Conservation (phyloP, 192 early-diverging fungal species). For the Mortierella claussenii region DNA sequence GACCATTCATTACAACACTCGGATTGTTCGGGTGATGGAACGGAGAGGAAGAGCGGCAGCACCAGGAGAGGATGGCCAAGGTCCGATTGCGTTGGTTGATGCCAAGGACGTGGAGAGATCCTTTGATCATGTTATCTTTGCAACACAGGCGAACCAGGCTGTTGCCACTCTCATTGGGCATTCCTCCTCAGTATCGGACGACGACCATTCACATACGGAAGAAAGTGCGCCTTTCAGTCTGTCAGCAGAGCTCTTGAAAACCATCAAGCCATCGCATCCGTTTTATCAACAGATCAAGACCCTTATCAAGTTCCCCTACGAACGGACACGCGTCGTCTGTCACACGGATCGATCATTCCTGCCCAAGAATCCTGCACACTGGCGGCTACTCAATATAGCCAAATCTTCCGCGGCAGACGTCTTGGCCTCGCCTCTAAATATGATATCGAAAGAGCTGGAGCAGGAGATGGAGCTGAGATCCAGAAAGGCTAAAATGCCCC, state of each 20-base stretch:
- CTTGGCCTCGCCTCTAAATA: conserved; percentile 22
- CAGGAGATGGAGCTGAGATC: conserved; percentile 14
- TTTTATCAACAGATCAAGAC: conserved; percentile 51
- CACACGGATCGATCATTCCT: conserved; percentile 60
- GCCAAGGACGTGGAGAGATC: conserved; percentile 6
- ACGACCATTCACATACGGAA: background rate
- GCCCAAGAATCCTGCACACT: conserved; percentile 40
- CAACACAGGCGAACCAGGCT: conserved; percentile 50
- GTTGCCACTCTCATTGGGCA: conserved; percentile 17
- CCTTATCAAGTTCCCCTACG: conserved; percentile 55
- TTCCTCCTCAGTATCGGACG: too few species aligned
- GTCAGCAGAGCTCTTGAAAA: background rate
- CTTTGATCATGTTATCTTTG: conserved; percentile 50
- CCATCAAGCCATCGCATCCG: background rate
- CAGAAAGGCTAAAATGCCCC: background rate
- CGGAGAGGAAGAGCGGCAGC: background rate
- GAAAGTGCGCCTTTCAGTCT: background rate
- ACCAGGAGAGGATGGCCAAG: background rate
- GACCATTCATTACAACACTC: conserved; percentile 38
- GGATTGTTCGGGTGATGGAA: conserved; percentile 12
- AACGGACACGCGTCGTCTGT: conserved; percentile 55
- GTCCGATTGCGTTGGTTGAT: conserved; percentile 25
- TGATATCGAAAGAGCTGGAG: conserved; percentile 19
- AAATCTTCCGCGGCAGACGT: conserved; percentile 30
- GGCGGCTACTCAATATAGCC: conserved; percentile 57